A percentile compares a stretch with the other conserved stretches of the same genome.
These are phyloP conservation scores for Podospora fimiseda DNA, from an alignment of 495 filamentous ascomycete genomes.

Conservation along the genomic window DNA sequence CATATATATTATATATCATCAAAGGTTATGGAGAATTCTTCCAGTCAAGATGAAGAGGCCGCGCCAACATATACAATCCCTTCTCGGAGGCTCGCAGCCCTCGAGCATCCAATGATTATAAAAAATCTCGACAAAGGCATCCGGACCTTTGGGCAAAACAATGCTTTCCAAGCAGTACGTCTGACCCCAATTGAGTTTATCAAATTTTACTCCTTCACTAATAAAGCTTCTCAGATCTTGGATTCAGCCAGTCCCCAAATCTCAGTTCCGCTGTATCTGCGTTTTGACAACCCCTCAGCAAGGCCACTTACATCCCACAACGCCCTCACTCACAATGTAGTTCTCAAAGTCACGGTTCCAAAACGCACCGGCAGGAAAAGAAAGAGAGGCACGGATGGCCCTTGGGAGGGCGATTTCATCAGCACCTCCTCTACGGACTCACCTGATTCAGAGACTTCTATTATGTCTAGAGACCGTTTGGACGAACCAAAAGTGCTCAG, in stretches of 20 bases:
- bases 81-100: slow-evolving; percentile 55
- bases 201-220: not conserved
- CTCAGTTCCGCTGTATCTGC: slow-evolving; percentile 59
- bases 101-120: slow-evolving; percentile 86
- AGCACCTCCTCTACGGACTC: too few relatives aligned
- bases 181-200: slow-evolving; percentile 5
- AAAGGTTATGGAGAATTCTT: slow-evolving; percentile 7
- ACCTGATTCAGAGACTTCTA: too few relatives aligned
- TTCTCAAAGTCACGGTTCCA: slow-evolving; percentile 82
- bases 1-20: not conserved
- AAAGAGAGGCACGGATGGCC: slow-evolving; percentile 63
- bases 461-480: slow-evolving; percentile 34
- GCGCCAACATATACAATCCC: slow-evolving; percentile 52
- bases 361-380: slow-evolving; percentile 79
- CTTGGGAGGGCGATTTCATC: slow-evolving; percentile 43
- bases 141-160: slow-evolving; percentile 64
- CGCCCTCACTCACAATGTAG: slow-evolving; percentile 65
- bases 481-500: slow-evolving; percentile 46
- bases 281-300: slow-evolving; percentile 69
- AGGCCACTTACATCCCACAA: slow-evolving; percentile 67
- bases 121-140: slow-evolving; percentile 76
- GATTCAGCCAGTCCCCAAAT: slow-evolving; percentile 31
- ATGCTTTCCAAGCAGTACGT: slow-evolving; percentile 59
- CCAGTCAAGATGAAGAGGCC: slow-evolving; percentile 6
- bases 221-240: slow-evolving; percentile 26